Evolutionary conservation across 352 stramenopile genomes (phyloP).

Genomic region (Proteromonas lacertae): DNA sequence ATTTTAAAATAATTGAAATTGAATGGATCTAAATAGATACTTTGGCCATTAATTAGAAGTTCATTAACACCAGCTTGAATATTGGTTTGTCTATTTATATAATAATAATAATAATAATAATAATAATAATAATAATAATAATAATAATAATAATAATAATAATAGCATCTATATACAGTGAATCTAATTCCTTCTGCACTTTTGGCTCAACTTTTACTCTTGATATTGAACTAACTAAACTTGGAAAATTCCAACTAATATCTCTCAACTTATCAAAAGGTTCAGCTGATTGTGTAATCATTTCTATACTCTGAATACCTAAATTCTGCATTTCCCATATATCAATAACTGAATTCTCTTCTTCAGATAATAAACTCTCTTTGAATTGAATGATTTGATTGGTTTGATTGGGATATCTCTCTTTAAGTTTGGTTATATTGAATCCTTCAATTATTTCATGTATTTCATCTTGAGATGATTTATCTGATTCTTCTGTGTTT

Average conservation of each 20-base stretch:
- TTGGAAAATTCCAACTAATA: constrained; percentile 46
- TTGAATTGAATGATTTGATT: too few species aligned
- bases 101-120: constrained; percentile 32
- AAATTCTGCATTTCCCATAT: constrained; percentile 50
- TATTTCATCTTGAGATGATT: too few species aligned
- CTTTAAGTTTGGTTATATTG: too few species aligned
- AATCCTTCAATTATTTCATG: too few species aligned
- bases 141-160: background rate
- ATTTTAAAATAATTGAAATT: background rate
- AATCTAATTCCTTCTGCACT: constrained; percentile 12
- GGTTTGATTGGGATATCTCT: too few species aligned
- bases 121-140: constrained; percentile 28
- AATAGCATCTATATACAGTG: constrained; percentile 1
- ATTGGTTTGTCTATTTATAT: constrained; percentile 44
- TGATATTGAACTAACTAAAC: constrained; percentile 9
- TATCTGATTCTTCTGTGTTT: too few species aligned
- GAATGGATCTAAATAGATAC: background rate
- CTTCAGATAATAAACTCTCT: too few species aligned
- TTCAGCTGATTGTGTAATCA: background rate
- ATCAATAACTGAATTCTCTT: too few species aligned
- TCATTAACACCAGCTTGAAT: constrained; percentile 36
- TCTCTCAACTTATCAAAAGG: constrained; percentile 29
- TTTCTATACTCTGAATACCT: constrained; percentile 30
- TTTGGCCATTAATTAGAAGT: constrained; percentile 15
- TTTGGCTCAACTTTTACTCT: constrained; percentile 9